Base-by-base conservation (phyloP, 1,284 basidiomycete genomes). In the Ceratobasidium sp. region DNA sequence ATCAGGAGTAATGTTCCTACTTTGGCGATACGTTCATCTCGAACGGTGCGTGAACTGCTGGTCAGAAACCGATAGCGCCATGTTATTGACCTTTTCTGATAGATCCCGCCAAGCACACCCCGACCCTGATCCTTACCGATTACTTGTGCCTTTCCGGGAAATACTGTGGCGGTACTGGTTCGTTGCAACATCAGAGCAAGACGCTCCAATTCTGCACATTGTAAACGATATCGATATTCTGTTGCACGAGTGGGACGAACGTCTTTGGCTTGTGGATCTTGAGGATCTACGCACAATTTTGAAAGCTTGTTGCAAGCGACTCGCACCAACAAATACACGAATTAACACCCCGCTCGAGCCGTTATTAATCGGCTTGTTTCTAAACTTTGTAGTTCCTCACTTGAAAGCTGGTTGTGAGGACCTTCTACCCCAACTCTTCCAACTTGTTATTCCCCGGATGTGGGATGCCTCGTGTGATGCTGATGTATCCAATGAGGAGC, bases 131-230 rank as follows among this genome's bases (percentile, higher is more conserved):
- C 27, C 22, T 8, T 15, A 45, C 4, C 5, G 17, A 6, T 20
- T 45, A 6, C 6, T n/a, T 45, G 22, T 45, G 4, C 52, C 54
- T 17, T 56, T 56, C 31, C 22, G 34, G 7, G 54, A 56, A 17
- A 56, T 56, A 2, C 34, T 56, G 2, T 56, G 54, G 54, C 31
- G 54, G n/a, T 56, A 56, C 13, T 1, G n/a, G 2, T 35, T 56
- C 22, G 54, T 56, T 25, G 54, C 54, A 2, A 35, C 54, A 10
- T 22, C 17, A 6, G 32, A 56, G 35, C 54, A 56, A 40, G 6
- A 22, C 6, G 34, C n/a, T 22, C n/a, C 54, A 13, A 2, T 56
- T 17, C 20, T 56, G 34, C 22, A 38, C 20, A 56, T 56, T 6
- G 40, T 22, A n/a, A 56, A 56, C 34, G 54, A 35, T 20, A 25